Evolutionary conservation across 257 asterid genomes (phyloP).

Genomic region (Petunia secreta): DNA sequence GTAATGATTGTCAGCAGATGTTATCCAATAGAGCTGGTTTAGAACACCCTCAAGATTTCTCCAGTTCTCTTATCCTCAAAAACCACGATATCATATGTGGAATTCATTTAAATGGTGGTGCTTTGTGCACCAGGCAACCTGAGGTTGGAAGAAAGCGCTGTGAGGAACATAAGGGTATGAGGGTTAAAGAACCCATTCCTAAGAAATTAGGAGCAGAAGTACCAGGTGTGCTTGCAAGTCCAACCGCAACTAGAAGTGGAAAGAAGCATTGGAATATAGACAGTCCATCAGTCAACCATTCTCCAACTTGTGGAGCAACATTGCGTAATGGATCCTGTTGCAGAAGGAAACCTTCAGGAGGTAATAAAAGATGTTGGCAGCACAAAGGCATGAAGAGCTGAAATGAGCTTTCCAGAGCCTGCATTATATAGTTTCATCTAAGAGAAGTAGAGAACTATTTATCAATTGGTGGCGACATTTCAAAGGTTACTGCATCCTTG

Average conservation of each 20-base stretch:
- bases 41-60: background rate
- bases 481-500: no score
- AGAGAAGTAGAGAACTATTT: no score
- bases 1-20: no score
- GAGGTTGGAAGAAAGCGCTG: constrained; percentile 43
- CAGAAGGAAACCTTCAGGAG: constrained; percentile 26
- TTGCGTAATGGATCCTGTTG: constrained; percentile 34
- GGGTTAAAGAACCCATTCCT: constrained; percentile 24
- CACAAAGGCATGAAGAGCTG: constrained; percentile 32
- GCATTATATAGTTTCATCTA: no score
- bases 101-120: constrained; percentile 29
- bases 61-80: background rate
- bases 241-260: background rate
- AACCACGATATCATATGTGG: constrained; percentile 33
- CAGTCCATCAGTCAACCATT: background rate
- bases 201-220: no score
- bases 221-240: background rate
- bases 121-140: constrained; percentile 38
- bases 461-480: no score
- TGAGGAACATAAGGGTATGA: constrained; percentile 43
- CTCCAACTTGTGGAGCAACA: constrained; percentile 29
- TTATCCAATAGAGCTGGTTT: no score
- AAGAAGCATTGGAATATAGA: background rate
- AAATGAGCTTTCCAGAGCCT: no score
- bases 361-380: constrained; percentile 37